phyloP scores from a whole-genome alignment of 2,329 filamentous ascomycete species.

The Alternaria conjuncta region DNA sequence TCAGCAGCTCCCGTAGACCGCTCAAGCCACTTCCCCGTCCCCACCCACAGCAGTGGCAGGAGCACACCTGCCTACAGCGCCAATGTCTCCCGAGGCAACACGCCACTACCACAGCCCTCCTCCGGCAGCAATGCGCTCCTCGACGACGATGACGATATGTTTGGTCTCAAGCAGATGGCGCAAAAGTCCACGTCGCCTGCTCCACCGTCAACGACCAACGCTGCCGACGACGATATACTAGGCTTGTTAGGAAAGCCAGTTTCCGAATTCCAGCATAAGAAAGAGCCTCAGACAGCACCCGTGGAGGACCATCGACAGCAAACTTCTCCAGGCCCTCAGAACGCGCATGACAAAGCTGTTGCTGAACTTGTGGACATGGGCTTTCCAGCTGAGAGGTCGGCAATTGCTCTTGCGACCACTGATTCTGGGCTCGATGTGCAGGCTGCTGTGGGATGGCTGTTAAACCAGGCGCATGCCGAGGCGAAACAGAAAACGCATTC shows the following conservation, averaged over 20 bases:
- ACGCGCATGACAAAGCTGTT: conserved; percentile 76
- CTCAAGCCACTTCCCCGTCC: conserved; percentile 65
- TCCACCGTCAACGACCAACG: conserved; percentile 24
- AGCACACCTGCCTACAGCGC: conserved; percentile 48
- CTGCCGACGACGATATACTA: conserved; percentile 66
- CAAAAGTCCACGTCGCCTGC: conserved; percentile 41
- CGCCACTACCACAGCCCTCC: conserved; percentile 31
- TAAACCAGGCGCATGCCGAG: conserved; percentile 89
- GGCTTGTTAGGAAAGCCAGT: conserved; percentile 67
- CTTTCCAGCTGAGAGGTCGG: conserved; percentile 84
- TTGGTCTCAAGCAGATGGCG: conserved; percentile 75
- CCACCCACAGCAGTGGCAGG: conserved; percentile 46
- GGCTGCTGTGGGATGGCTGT: conserved; percentile 83
- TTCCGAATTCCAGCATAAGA: conserved; percentile 54
- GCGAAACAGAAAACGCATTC: conserved; percentile 71
- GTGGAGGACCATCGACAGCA: conserved; percentile 20
- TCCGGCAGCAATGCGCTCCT: conserved; percentile 45
- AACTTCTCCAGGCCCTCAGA: conserved; percentile 35
- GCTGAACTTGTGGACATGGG: conserved; percentile 95
- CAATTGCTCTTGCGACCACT: conserved; percentile 78
- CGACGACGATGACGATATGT: conserved; percentile 81
- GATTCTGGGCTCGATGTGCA: conserved; percentile 82
- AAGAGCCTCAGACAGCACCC: conserved; percentile 21
- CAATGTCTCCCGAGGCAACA: conserved; percentile 35
- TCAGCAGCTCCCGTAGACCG: conserved; percentile 64